A percentile compares a stretch with the other conserved stretches of the same genome.
Evolutionary conservation across 1,284 basidiomycete species (phyloP).

Genomic region (Neonothopanus nambi): DNA sequence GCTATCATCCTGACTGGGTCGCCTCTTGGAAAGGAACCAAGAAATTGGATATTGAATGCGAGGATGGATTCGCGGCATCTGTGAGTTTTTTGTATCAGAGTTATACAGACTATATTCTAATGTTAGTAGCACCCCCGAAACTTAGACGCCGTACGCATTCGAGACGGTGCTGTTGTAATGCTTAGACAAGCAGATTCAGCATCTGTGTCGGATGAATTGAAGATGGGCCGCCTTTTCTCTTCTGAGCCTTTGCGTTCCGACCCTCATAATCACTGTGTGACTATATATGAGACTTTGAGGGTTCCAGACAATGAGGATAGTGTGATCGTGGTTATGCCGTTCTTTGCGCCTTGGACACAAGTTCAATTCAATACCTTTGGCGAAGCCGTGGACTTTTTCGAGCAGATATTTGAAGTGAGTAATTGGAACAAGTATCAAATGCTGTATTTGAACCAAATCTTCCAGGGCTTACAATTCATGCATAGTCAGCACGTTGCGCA

Average conservation of each 20-base stretch:
- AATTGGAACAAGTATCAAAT: constrained; percentile 5
- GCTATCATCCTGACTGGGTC: constrained; percentile 36
- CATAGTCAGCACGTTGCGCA: constrained; percentile 40
- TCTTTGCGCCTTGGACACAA: constrained; percentile 10
- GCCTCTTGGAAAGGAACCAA: constrained; percentile 33
- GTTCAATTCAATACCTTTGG: constrained; percentile 30
- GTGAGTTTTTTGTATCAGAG: constrained; percentile 4
- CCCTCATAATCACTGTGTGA: constrained; percentile 36
- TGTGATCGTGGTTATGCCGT: constrained; percentile 34
- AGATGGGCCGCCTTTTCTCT: constrained; percentile 26
- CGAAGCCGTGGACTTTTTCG: constrained; percentile 30
- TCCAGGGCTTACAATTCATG: constrained; percentile 39
- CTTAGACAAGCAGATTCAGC: constrained; percentile 28
- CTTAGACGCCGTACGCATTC: constrained; percentile 32
- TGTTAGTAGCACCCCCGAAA: constrained; percentile 4
- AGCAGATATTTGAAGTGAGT: constrained; percentile 32
- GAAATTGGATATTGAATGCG: constrained; percentile 11
- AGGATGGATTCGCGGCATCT: constrained; percentile 19
- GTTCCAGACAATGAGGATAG: constrained; percentile 22
- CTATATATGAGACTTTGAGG: constrained; percentile 32
- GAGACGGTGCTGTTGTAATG: constrained; percentile 29
- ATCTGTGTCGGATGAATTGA: constrained; percentile 2
- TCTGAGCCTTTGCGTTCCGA: constrained; percentile 14
- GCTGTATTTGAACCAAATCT: neutral
- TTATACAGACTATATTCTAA: constrained; percentile 7